A percentile compares a stretch with the other conserved stretches of the same genome.
These are phyloP conservation scores for Sphagnum fallax DNA, from an alignment of 228 moss, liverwort and hornwort genomes.

Conservation along the genomic window DNA sequence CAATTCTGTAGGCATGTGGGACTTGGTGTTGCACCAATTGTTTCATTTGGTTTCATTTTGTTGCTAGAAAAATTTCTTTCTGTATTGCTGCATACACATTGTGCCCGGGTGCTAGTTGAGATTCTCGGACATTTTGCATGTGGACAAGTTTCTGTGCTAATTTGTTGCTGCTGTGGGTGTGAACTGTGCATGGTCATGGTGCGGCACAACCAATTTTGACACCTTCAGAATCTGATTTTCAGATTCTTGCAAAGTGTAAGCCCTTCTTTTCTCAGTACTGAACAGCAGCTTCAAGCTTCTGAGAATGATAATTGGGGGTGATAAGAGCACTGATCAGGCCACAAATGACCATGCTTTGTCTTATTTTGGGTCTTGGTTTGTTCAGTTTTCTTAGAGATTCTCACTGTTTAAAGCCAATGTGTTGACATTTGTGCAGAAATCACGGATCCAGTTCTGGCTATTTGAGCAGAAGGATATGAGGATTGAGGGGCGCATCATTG, in stretches of 20 bases:
- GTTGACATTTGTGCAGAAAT: slow-evolving; percentile 42
- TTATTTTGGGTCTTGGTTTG: neutral
- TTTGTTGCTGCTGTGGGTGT: too few relatives aligned
- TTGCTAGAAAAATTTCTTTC: too few relatives aligned
- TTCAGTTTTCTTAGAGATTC: neutral
- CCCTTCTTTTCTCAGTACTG: neutral
- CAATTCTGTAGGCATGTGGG: too few relatives aligned
- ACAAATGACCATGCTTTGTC: neutral
- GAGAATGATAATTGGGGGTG: neutral
- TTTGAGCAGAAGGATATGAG: slow-evolving; percentile 98
- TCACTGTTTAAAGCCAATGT: neutral
- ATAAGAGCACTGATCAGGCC: neutral
- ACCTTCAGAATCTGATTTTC: slow-evolving; percentile 73
- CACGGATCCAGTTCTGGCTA: slow-evolving; percentile 95
- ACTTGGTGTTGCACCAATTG: too few relatives aligned
- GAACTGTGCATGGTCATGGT: too few relatives aligned
- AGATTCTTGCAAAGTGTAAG: slow-evolving; percentile 87
- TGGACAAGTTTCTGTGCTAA: too few relatives aligned
- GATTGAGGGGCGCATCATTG: slow-evolving; percentile 93
- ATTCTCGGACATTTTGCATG: too few relatives aligned
- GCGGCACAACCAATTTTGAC: too few relatives aligned
- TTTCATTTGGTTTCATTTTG: neutral
- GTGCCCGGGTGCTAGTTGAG: too few relatives aligned
- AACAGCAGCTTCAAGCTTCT: too few relatives aligned
- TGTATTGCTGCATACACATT: too few relatives aligned